These are phyloP conservation scores for Colletotrichum caudatum DNA, from an alignment of 2,329 filamentous ascomycete genomes.

Conservation along the genomic window DNA sequence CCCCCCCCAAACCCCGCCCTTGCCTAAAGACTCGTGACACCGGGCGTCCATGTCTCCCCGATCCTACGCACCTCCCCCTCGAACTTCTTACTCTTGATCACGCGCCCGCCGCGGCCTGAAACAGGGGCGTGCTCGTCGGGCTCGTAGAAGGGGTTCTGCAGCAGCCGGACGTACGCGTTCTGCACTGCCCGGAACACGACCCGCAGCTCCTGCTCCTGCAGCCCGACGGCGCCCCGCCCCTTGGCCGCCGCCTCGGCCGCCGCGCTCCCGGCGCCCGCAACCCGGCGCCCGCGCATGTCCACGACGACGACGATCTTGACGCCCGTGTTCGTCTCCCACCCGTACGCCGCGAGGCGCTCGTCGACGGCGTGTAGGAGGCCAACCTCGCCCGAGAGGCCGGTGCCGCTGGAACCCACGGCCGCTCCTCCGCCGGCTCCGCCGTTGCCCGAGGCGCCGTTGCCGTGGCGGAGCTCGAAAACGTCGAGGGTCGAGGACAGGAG, in stretches of 20 bases:
- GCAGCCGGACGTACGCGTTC: conserved; percentile 86
- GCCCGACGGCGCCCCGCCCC: conserved; percentile 67
- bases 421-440: conserved; percentile 43
- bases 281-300: conserved; percentile 83
- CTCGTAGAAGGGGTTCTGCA: conserved; percentile 95
- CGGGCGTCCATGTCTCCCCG: conserved; percentile 86
- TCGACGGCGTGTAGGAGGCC: conserved; percentile 94
- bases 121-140: conserved; percentile 83
- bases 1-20: background rate
- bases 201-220: conserved; percentile 89
- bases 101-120: conserved; percentile 66
- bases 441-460: conserved; percentile 67
- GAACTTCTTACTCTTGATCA: conserved; percentile 86
- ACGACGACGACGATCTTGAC: conserved; percentile 91
- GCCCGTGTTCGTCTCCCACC: conserved; percentile 96
- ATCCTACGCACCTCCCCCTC: conserved; percentile 85
- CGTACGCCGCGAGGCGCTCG: conserved; percentile 92
- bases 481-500: conserved; percentile 92
- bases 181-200: conserved; percentile 93
- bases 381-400: conserved; percentile 80
- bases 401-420: conserved; percentile 44
- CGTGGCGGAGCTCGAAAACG: conserved; percentile 88
- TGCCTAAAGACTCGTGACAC: conserved; percentile 70
- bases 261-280: conserved; percentile 47
- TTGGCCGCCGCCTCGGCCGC: conserved; percentile 43